Conservation (phyloP, 192 early-diverging fungal species). For the Diversispora eburnea region DNA sequence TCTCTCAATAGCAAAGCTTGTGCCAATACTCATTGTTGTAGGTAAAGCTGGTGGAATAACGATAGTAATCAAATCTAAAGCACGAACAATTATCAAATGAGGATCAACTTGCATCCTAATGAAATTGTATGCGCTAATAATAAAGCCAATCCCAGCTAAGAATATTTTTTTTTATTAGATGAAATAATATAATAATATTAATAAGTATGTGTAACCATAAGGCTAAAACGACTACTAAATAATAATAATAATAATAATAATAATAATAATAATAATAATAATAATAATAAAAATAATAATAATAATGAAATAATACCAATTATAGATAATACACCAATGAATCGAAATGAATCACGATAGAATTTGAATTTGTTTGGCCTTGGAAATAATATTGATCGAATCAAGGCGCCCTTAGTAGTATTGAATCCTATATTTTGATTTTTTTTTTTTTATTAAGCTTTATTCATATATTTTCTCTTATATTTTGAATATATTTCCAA, state of each 20-base stretch:
- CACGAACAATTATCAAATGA: slow-evolving; percentile 77
- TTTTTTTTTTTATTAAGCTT: neutral
- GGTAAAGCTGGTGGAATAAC: slow-evolving; percentile 96
- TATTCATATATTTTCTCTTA: neutral
- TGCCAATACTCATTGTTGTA: slow-evolving; percentile 97
- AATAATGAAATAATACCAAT: slow-evolving; percentile 51
- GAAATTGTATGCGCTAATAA: slow-evolving; percentile 86
- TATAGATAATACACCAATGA: slow-evolving; percentile 84
- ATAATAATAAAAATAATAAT: neutral
- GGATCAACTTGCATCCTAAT: slow-evolving; percentile 68
- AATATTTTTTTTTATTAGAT: too few relatives aligned
- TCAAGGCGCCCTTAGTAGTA: slow-evolving; percentile 92
- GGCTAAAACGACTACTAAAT: too few relatives aligned
- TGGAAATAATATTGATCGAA: slow-evolving; percentile 95
- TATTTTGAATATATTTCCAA: neutral
- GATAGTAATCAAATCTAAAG: slow-evolving; percentile 94
- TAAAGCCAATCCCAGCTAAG: slow-evolving; percentile 73
- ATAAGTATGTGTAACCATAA: too few relatives aligned
- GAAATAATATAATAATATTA: too few relatives aligned
- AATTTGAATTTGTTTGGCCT: slow-evolving; percentile 96
- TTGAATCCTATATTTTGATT: slow-evolving; percentile 67
- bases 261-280: neutral
- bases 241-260: too few relatives aligned
- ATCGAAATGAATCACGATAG: slow-evolving; percentile 95
- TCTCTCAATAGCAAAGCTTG: slow-evolving; percentile 87